A percentile compares a stretch with the other conserved stretches of the same genome.
phyloP scores from a whole-genome alignment of 371 early-diverging fungal genomes.

The Mortierella sp. region DNA sequence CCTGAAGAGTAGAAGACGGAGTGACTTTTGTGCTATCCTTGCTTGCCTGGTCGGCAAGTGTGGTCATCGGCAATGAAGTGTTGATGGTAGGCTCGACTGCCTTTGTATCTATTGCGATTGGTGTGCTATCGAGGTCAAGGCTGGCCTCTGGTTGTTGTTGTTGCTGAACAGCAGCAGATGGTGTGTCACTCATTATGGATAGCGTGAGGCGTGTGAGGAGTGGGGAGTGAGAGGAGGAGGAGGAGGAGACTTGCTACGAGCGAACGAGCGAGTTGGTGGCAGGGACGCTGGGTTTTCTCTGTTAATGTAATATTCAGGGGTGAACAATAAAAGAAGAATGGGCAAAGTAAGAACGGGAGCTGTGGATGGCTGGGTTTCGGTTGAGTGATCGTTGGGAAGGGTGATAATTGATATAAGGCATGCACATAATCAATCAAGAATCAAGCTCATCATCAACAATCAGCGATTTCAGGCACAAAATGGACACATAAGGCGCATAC shows the following conservation, averaged over 20 bases:
- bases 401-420: neutral
- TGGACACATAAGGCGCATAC: too few species aligned
- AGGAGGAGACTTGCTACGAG: neutral
- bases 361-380: slow-evolving; percentile 8
- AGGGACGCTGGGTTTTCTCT: neutral
- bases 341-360: neutral
- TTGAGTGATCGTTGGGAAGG: neutral
- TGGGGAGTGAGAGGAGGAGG: neutral
- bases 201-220: neutral
- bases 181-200: slow-evolving; percentile 7
- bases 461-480: too few species aligned
- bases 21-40: neutral
- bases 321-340: neutral
- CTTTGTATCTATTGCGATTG: slow-evolving; percentile 1
- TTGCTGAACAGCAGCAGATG: neutral
- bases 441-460: too few species aligned
- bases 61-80: neutral
- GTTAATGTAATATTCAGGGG: neutral
- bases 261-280: neutral
- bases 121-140: neutral
- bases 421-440: neutral
- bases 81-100: neutral
- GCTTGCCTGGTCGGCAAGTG: neutral
- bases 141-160: slow-evolving; percentile 2
- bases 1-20: neutral